Evolutionary conservation across 345 rosid species (phyloP), one percentile per base, ranked within the genome.

Genomic region (Raphanus raphanistrum): DNA sequence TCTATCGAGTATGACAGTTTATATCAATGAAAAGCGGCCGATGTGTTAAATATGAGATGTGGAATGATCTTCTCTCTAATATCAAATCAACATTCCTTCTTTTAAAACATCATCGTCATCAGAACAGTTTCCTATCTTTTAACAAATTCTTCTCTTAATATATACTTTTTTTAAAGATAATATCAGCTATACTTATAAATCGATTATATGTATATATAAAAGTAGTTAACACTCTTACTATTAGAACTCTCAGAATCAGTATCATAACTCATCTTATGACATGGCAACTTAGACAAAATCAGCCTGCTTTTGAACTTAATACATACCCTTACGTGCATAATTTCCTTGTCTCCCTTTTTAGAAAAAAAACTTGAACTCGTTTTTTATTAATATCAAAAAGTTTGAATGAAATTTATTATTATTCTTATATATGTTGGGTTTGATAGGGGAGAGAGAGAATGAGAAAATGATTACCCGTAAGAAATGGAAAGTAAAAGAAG

Each of bases 391-490:
- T 21, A 21, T n/a, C 17, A 48, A 48, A 43, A 43, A 48, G 5
- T n/a, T 43, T 45, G 27, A 76, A 43, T 7, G 72, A 21, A 21
- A 21, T 43, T 43, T 48, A n/a, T 48, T 48, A 48, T 17, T 48
- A 48, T 48, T 21, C 21, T 21, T 21, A 21, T 59, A 63, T 32
- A 33, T 68, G 63, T 33, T 72, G 21, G 21, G 21, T 21, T 21
- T 21, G 21, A 72, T 50, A 66, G 68, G 66, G 66, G 32, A 60
- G 70, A 83, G 74, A 88, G 86, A 77, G 83, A 70, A 79, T 65
- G 68, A 76, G 75, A 69, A 83, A 77, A 89, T 90, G 86, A 90
- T 90, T 87, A 84, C 93, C 90, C 89, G 78, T 72, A 89, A 85
- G 93, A 90, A 87, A 86, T 80, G 86, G 86, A 72, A 48, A 35